A percentile compares a stretch with the other conserved stretches of the same genome.
Evolutionary conservation across 2,329 filamentous ascomycete species (phyloP).

Genomic region (Sclerotiophoma versabilis): DNA sequence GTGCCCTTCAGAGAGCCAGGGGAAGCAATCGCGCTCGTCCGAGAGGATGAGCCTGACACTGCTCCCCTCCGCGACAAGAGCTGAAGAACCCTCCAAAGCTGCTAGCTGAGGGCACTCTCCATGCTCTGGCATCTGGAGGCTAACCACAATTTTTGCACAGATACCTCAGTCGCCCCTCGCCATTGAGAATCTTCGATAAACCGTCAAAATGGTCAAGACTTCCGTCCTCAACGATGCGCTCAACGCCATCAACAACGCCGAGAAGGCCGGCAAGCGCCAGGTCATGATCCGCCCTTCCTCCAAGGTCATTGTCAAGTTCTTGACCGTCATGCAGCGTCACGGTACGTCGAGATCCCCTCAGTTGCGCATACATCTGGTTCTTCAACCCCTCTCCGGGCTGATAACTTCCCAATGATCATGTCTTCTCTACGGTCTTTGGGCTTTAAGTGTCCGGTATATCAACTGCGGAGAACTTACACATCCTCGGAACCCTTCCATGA

Average conservation of each 20-base stretch:
- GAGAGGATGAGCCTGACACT: slow-evolving; percentile 52
- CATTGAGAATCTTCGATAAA: slow-evolving; percentile 81
- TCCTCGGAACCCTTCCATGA: slow-evolving; percentile 79
- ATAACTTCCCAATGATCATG: slow-evolving; percentile 99
- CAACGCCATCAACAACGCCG: slow-evolving; percentile 99
- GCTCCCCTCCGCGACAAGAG: slow-evolving; percentile 61
- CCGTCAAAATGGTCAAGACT: slow-evolving; percentile 97
- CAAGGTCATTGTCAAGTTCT: slow-evolving; percentile 99
- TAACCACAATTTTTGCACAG: slow-evolving; percentile 59
- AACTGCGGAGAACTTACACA: slow-evolving; percentile 92
- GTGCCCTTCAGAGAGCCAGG: slow-evolving; percentile 61
- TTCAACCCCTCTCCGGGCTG: slow-evolving; percentile 76
- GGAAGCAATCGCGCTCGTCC: slow-evolving; percentile 52
- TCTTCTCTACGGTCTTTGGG: slow-evolving; percentile 85
- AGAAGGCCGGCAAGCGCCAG: slow-evolving; percentile 99
- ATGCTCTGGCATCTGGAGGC: slow-evolving; percentile 70
- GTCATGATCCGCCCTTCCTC: slow-evolving; percentile 97
- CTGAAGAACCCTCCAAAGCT: slow-evolving; percentile 70
- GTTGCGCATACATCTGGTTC: slow-evolving; percentile 18
- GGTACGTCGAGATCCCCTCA: slow-evolving; percentile 69
- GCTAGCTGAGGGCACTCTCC: slow-evolving; percentile 69
- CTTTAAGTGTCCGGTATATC: slow-evolving; percentile 99
- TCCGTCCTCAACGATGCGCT: slow-evolving; percentile 99
- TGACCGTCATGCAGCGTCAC: slow-evolving; percentile 99
- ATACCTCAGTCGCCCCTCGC: slow-evolving; percentile 66